Conservation (phyloP, 2,329 filamentous ascomycete species). For the Aspergillus sp. region DNA sequence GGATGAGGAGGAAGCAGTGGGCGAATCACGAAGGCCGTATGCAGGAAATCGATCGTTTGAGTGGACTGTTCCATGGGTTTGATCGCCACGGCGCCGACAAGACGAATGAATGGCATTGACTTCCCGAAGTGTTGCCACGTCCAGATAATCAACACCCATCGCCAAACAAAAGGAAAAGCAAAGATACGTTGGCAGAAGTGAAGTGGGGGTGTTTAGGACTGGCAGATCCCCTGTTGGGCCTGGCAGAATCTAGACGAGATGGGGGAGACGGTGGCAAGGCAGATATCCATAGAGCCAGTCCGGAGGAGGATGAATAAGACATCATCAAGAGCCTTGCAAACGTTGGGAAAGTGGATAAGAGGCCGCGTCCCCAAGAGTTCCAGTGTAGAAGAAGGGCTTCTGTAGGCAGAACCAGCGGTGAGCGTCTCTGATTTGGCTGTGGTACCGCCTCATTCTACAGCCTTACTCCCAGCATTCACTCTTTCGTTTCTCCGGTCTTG, state of each 20-base stretch:
- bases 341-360: constrained; percentile 4
- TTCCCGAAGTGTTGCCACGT: constrained; percentile 7
- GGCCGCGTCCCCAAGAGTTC: background rate
- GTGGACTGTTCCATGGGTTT: constrained; percentile 7
- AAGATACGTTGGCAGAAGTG: constrained; percentile 1
- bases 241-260: background rate
- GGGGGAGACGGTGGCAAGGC: constrained; percentile 1
- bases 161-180: constrained; percentile 1
- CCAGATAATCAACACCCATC: background rate
- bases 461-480: constrained; percentile 12
- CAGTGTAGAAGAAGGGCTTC: background rate
- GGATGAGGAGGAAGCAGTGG: background rate
- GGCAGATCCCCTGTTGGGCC: background rate
- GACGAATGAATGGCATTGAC: constrained; percentile 4
- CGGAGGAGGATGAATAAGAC: constrained; percentile 4
- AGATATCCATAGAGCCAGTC: background rate
- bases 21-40: constrained; percentile 7
- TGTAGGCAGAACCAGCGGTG: constrained; percentile 19
- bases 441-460: constrained; percentile 22
- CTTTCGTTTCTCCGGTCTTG: constrained; percentile 4
- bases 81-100: constrained; percentile 8
- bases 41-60: constrained; percentile 1
- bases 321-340: background rate
- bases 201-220: background rate
- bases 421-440: constrained; percentile 22